Base-by-base conservation (phyloP, 1,284 basidiomycete genomes). In the Fomitopsis betulina region DNA sequence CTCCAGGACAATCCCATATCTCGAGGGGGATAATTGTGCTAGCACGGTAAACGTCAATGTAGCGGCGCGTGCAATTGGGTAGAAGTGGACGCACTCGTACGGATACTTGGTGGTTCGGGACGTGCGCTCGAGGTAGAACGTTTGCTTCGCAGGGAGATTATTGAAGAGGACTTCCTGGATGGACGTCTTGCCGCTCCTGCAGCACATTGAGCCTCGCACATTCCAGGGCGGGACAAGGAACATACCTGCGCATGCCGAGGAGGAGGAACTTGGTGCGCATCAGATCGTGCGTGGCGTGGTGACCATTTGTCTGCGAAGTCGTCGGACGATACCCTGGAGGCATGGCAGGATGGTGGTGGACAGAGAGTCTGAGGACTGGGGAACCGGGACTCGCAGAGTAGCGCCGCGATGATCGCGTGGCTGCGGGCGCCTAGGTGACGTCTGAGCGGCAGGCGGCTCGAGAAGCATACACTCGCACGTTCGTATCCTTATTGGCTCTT, bases 1-100 rank as follows among this genome's bases (percentile, higher is more conserved):
- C 92, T 30, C 93, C 92, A 0, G 96, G 96, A 62, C 93, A 93
- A 70, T 98, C 96, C 93, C 94, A 98, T 69, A 98, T 86, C 70
- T 98, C 92, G 25, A 98, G 84, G 1, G 93, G 92, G 58, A 97
- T 87, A 62, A 98, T 88, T 39, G 94, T 91, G 72, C 95, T 96
- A 69, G 60, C 63, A 47, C 23, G 45, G 58, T 40, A 35, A 40
- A 25, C 32, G 32, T 40, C 15, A 10, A 4, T 35, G 32, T 42
- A 17, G 23, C 27, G 23, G 54, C 51, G 60, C 42, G 17, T 27
- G 54, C 40, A 47, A 19, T 51, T 59, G 25, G 42, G 32, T 5
- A 37, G 43, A 39, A 38, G 5, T 45, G n/a, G 15, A 83, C 91
- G 71, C 70, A 96, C 95, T 96, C 88, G 72, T 92, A 90, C 43